These are phyloP conservation scores for Peltaster fructicola DNA, from an alignment of 2,329 filamentous ascomycete genomes.

Conservation along the genomic window DNA sequence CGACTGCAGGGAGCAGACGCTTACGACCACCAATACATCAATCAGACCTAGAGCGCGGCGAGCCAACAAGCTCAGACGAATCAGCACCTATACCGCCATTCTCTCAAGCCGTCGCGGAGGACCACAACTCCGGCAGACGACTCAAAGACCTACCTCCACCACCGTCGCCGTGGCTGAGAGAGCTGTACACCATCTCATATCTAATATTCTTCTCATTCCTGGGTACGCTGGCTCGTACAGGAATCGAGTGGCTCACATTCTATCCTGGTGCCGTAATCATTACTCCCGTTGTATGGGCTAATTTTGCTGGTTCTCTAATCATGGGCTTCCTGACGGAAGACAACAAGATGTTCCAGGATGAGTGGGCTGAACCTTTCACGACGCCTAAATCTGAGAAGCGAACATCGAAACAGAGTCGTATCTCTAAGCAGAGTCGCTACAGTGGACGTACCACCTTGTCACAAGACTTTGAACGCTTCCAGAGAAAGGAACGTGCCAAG, in stretches of 20 bases:
- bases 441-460: no score
- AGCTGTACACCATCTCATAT: constrained; percentile 53
- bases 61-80: no score
- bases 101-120: no score
- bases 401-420: not conserved
- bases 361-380: constrained; percentile 34
- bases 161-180: constrained; percentile 15
- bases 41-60: no score
- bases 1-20: no score
- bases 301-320: constrained; percentile 61
- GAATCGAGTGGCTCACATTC: constrained; percentile 58
- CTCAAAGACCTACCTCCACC: constrained; percentile 6
- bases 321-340: constrained; percentile 81
- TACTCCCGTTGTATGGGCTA: constrained; percentile 70
- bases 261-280: constrained; percentile 62
- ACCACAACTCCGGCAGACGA: no score
- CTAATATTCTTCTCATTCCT: constrained; percentile 71
- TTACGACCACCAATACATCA: no score
- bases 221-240: constrained; percentile 68
- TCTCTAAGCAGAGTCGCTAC: constrained; percentile 9
- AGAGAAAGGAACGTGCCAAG: constrained; percentile 24
- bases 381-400: constrained; percentile 16
- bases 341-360: constrained; percentile 51
- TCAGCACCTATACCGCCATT: no score
- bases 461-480: constrained; percentile 15